Conservation (phyloP, 495 filamentous ascomycete genomes). For the Cercophora scortea region DNA sequence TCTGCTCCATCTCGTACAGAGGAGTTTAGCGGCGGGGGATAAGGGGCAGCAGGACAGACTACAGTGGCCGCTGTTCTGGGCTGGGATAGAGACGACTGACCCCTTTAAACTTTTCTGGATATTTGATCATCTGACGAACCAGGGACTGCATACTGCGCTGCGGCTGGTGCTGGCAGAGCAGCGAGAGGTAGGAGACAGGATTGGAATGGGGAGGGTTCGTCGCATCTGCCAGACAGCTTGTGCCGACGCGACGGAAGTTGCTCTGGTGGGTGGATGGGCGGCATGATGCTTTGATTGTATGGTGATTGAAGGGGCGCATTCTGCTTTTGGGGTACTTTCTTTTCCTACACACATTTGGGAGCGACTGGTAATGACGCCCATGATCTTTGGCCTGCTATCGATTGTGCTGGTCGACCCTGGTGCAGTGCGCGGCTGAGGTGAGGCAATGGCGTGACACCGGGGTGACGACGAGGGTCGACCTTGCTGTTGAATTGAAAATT, state of each 20-base stretch:
- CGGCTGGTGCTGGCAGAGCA: slow-evolving; percentile 5
- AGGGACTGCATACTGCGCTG: slow-evolving; percentile 11
- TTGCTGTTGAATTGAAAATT: background rate
- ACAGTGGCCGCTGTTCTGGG: slow-evolving; percentile 42
- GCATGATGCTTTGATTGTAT: background rate
- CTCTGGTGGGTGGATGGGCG: background rate
- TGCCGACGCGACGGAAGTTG: background rate
- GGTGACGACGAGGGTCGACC: too few species aligned
- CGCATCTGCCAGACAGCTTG: slow-evolving; percentile 8
- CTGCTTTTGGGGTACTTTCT: background rate
- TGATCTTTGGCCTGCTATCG: too few species aligned
- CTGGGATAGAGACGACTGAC: slow-evolving; percentile 34
- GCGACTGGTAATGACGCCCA: too few species aligned
- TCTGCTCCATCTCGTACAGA: slow-evolving; percentile 33
- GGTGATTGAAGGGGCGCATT: background rate
- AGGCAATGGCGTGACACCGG: too few species aligned
- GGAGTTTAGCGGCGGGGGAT: slow-evolving; percentile 29
- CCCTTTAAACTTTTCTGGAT: slow-evolving; percentile 32
- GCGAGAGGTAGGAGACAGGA: slow-evolving; percentile 1
- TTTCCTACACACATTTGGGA: background rate
- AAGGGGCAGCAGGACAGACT: slow-evolving; percentile 29
- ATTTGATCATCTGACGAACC: slow-evolving; percentile 27
- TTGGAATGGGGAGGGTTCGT: slow-evolving; percentile 10
- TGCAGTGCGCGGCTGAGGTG: too few species aligned
- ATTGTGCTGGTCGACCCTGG: too few species aligned